phyloP scores from a whole-genome alignment of 805 yeast species.

The Wickerhamiella siamensis region DNA sequence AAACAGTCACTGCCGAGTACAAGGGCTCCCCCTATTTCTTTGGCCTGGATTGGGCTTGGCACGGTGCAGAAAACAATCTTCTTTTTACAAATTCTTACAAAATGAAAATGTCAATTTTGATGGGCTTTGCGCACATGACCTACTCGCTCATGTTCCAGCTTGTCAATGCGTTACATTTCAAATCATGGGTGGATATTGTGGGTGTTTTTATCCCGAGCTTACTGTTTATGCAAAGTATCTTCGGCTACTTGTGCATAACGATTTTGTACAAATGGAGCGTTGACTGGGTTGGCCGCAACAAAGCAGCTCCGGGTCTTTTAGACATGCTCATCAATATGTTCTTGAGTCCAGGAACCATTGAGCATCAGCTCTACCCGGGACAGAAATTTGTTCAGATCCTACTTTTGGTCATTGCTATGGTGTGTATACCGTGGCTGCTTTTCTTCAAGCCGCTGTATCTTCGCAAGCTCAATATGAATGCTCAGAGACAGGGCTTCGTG shows the following conservation, averaged over 20 bases:
- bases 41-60: conserved; percentile 95
- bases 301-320: conserved; percentile 83
- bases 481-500: conserved; percentile 36
- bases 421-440: conserved; percentile 89
- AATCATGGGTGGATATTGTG: conserved; percentile 62
- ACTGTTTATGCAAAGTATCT: conserved; percentile 89
- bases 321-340: conserved; percentile 96
- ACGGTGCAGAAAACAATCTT: conserved; percentile 84
- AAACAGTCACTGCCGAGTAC: conserved; percentile 47
- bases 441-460: conserved; percentile 69
- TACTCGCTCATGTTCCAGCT: conserved; percentile 74
- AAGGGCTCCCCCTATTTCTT: conserved; percentile 53
- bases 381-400: conserved; percentile 65
- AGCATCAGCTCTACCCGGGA: conserved; percentile 63
- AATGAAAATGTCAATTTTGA: conserved; percentile 87
- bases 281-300: conserved; percentile 68
- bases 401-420: conserved; percentile 55
- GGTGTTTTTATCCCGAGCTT: conserved; percentile 93
- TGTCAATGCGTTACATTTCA: conserved; percentile 58
- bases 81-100: conserved; percentile 88
- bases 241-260: conserved; percentile 76
- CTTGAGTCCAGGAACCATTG: conserved; percentile 77
- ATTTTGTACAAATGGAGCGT: conserved; percentile 89
- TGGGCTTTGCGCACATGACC: conserved; percentile 93
- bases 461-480: conserved; percentile 39